phyloP scores from a whole-genome alignment of 441 rosid genomes.

The Capsella rubella region DNA sequence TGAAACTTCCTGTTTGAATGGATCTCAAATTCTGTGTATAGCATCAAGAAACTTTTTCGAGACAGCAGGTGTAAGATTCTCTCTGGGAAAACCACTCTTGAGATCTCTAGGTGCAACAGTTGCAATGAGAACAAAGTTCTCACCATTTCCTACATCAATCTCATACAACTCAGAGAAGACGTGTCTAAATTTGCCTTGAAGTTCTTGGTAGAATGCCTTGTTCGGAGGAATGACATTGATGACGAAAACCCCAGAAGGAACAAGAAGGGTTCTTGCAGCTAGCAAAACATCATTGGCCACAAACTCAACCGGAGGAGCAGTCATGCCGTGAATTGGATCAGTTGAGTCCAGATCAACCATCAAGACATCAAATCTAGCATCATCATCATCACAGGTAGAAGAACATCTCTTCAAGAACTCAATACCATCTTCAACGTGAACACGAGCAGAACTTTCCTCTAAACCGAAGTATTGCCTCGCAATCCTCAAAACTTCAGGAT shows the following conservation, averaged over 20 bases:
- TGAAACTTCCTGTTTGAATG: slow-evolving; percentile 16
- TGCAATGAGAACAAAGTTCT: slow-evolving; percentile 76
- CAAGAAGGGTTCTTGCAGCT: slow-evolving; percentile 62
- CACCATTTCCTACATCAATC: slow-evolving; percentile 75
- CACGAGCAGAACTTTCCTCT: slow-evolving; percentile 51
- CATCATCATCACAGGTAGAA: slow-evolving; percentile 18
- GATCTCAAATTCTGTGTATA: slow-evolving; percentile 37
- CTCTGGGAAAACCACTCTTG: slow-evolving; percentile 5
- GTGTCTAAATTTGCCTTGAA: slow-evolving; percentile 49
- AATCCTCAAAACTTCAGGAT: slow-evolving; percentile 68
- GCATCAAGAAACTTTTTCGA: slow-evolving; percentile 30
- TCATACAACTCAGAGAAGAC: slow-evolving; percentile 71
- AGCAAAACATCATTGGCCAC: slow-evolving; percentile 52
- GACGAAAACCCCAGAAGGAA: slow-evolving; percentile 61
- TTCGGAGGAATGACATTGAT: slow-evolving; percentile 72
- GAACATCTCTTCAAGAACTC: slow-evolving; percentile 52
- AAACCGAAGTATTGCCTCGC: slow-evolving; percentile 74
- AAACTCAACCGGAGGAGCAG: slow-evolving; percentile 82
- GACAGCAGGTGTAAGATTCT: neutral
- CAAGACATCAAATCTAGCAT: slow-evolving; percentile 62
- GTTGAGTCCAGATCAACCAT: slow-evolving; percentile 86
- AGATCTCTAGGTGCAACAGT: slow-evolving; percentile 25
- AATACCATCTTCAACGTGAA: slow-evolving; percentile 65
- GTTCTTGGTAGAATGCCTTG: slow-evolving; percentile 49
- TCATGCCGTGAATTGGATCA: slow-evolving; percentile 60